Evolutionary conservation across 768 basidiomycete species (phyloP).

Genomic region (Tulasnella sp.): DNA sequence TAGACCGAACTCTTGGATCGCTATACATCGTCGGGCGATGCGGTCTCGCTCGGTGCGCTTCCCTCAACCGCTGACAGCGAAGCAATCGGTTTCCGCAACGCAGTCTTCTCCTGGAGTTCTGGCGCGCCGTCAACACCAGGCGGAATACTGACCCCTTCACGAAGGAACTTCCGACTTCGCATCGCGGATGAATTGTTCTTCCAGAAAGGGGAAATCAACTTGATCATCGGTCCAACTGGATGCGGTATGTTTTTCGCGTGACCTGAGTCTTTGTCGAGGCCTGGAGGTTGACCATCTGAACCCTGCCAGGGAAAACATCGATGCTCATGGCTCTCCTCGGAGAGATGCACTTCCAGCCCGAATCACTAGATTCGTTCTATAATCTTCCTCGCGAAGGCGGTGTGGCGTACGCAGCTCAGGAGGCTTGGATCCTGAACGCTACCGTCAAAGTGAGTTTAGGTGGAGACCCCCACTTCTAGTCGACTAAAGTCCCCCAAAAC

Average conservation of each 20-base stretch:
- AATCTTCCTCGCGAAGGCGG: constrained; percentile 65
- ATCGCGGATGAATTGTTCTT: constrained; percentile 40
- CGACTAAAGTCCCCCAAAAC: no score
- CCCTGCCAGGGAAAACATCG: constrained; percentile 29
- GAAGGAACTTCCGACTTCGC: constrained; percentile 39
- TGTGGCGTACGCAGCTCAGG: constrained; percentile 77
- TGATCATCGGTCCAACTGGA: constrained; percentile 42
- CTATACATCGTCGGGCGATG: constrained; percentile 31
- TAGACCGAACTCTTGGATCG: constrained; percentile 41
- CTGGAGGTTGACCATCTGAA: background rate
- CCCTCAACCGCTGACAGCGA: constrained; percentile 29
- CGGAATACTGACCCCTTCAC: constrained; percentile 45
- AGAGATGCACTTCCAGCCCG: constrained; percentile 42
- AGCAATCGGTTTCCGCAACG: constrained; percentile 38
- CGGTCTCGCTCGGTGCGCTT: constrained; percentile 23
- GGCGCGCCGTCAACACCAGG: constrained; percentile 50
- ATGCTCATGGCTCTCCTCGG: constrained; percentile 40
- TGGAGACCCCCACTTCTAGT: no score
- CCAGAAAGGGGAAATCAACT: constrained; percentile 39
- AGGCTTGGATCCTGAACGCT: constrained; percentile 81
- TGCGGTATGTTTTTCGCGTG: constrained; percentile 23
- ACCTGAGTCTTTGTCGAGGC: background rate
- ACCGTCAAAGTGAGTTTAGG: constrained; percentile 53
- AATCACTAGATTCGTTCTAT: constrained; percentile 54
- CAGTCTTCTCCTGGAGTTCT: constrained; percentile 51